Evolutionary conservation across 306 rosid genomes (phyloP).

Genomic region (Citrullus colocynthis): DNA sequence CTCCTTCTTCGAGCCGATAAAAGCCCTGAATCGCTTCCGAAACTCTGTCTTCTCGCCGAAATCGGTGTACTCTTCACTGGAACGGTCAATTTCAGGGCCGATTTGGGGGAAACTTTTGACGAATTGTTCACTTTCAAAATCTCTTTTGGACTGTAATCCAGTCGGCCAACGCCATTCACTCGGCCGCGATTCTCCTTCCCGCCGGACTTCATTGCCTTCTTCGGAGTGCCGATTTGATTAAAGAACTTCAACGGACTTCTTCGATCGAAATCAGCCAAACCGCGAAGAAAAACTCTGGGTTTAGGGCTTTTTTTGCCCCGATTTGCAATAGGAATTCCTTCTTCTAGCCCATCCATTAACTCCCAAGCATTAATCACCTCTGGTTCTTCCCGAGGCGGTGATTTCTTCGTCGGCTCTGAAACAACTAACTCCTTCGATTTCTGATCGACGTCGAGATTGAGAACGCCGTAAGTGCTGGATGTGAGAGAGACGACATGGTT

Average conservation of each 20-base stretch:
- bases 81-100: constrained; percentile 25
- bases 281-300: constrained; percentile 42
- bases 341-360: constrained; percentile 95
- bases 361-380: constrained; percentile 90
- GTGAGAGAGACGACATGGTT: constrained; percentile 90
- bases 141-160: constrained; percentile 58
- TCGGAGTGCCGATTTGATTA: constrained; percentile 65
- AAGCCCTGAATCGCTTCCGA: constrained; percentile 25
- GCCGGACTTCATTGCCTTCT: constrained; percentile 21
- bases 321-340: constrained; percentile 39
- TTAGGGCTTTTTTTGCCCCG: constrained; percentile 61
- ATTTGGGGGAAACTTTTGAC: constrained; percentile 25
- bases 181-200: constrained; percentile 72
- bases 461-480: constrained; percentile 71
- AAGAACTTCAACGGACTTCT: constrained; percentile 64
- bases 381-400: constrained; percentile 26
- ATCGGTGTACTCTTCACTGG: constrained; percentile 44
- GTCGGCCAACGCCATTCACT: constrained; percentile 25
- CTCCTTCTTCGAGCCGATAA: constrained; percentile 20
- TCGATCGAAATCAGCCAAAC: constrained; percentile 36
- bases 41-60: constrained; percentile 28
- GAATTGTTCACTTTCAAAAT: constrained; percentile 23
- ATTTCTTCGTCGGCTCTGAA: constrained; percentile 19
- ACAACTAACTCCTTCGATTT: constrained; percentile 11
- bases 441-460: constrained; percentile 39